These are phyloP conservation scores for Aaosphaeria pasadenensis DNA, from an alignment of 2,329 filamentous ascomycete genomes.

Conservation along the genomic window DNA sequence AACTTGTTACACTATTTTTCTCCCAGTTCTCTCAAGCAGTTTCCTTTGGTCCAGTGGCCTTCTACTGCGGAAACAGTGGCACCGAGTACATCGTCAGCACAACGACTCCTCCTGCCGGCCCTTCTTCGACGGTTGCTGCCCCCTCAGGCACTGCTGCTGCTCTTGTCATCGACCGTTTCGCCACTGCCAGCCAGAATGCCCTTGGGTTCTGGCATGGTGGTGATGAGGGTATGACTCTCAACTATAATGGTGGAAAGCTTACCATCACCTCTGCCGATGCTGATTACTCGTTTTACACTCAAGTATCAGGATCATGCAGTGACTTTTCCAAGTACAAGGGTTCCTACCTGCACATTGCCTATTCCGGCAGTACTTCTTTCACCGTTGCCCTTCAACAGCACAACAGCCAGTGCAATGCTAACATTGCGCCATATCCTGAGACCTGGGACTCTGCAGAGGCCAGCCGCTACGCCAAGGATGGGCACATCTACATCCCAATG, in stretches of 20 bases:
- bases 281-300: constrained; percentile 61
- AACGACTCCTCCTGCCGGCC: constrained; percentile 39
- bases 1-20: constrained; percentile 54
- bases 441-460: constrained; percentile 68
- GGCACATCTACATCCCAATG: constrained; percentile 65
- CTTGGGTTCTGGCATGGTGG: constrained; percentile 64
- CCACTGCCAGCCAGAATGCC: constrained; percentile 52
- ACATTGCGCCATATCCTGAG: constrained; percentile 59
- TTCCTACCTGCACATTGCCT: constrained; percentile 64
- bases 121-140: constrained; percentile 49
- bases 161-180: constrained; percentile 62
- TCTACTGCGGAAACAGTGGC: constrained; percentile 56
- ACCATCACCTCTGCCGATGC: constrained; percentile 58
- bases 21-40: constrained; percentile 46
- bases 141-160: constrained; percentile 48
- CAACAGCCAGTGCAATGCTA: constrained; percentile 58
- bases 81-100: constrained; percentile 50
- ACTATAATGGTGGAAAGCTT: constrained; percentile 51
- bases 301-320: constrained; percentile 54
- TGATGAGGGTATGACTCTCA: constrained; percentile 57
- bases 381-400: constrained; percentile 65
- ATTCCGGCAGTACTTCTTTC: constrained; percentile 61
- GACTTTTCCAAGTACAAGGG: constrained; percentile 55
- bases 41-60: constrained; percentile 55
- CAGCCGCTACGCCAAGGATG: constrained; percentile 53